Base-by-base conservation (phyloP, 768 basidiomycete species). In the Xerocomellus chrysenteron region DNA sequence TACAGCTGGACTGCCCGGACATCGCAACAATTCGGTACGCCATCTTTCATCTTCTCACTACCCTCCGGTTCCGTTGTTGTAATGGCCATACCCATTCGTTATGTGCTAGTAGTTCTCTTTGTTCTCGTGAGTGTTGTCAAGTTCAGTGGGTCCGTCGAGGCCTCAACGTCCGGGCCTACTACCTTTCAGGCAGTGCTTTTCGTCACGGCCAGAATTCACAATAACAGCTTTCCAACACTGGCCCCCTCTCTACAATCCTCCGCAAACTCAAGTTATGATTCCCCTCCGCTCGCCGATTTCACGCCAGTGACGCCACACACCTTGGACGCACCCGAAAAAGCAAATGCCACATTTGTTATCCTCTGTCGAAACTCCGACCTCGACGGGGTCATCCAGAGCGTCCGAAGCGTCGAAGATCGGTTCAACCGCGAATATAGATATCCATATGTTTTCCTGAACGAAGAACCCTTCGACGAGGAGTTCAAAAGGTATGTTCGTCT, bases 401-500 rank as follows among this genome's bases (percentile, higher is more conserved):
- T 87, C 59, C 76, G 77, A 57, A 75, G 79, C 56, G 64, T 85
- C 56, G 87, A 88, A 62, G 78, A 81, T 54, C 69, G 80, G 9
- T 88, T 87, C 70, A 88, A 88, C 63, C 70, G 75, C 28, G 74
- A 76, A 50, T 79, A 73, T 56, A 68, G 75, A 48, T 88, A 88
- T 59, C 83, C 84, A 1, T 87, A 82, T 67, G 80, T 85, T 10
- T 84, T 88, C 64, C 67, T 88, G 55, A 87, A 87, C 62, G 86
- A 89, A 17, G 82, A 79, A 45, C 74, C 77, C 3, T 87, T 87
- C 56, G 69, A 72, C 21, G 77, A 79, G 2, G 71, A 78, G 5
- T 86, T 87, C 73, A 80, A 76, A 65, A 67, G 65, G 76, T 79
- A 56, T 24, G 58, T 14, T 13, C 0, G 11, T n/a, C 43, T 12